Conservation (phyloP, 2,329 filamentous ascomycete genomes). For the Saccharata proteae region DNA sequence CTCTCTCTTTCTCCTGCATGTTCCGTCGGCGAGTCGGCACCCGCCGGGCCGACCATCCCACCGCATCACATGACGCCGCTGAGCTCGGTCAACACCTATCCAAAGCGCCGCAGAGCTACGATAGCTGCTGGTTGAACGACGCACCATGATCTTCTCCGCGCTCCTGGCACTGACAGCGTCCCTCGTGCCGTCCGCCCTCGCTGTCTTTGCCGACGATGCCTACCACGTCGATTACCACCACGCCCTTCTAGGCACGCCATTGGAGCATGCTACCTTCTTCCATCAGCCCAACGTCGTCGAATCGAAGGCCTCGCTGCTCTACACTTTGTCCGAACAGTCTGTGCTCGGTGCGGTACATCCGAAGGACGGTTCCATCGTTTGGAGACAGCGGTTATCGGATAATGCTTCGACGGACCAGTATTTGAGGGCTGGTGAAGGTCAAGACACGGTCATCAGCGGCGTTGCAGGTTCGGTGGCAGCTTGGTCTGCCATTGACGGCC, state of each 20-base stretch:
- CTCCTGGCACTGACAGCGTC: conserved; percentile 23
- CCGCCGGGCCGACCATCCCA: conserved; percentile 1
- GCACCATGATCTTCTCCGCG: conserved; percentile 26
- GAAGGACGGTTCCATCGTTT: conserved; percentile 69
- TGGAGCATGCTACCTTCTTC: conserved; percentile 82
- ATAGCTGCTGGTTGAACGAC: conserved; percentile 3
- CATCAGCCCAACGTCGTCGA: conserved; percentile 70
- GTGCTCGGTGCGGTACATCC: conserved; percentile 84
- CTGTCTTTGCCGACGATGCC: conserved; percentile 83
- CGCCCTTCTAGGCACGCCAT: conserved; percentile 72
- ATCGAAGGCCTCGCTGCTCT: conserved; percentile 80
- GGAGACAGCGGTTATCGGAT: conserved; percentile 64
- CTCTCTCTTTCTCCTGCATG: too few relatives aligned
- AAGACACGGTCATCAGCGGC: conserved; percentile 65
- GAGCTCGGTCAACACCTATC: conserved; percentile 2
- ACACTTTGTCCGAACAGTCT: conserved; percentile 75
- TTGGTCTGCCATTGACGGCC: conserved; percentile 76
- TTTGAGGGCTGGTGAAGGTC: conserved; percentile 64
- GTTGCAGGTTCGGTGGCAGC: conserved; percentile 57
- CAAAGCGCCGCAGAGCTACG: conserved; percentile 3
- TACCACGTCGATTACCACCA: conserved; percentile 89
- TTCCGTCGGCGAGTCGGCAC: too few relatives aligned
- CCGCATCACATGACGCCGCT: conserved; percentile 4
- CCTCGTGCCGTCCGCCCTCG: conserved; percentile 42
- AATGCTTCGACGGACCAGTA: conserved; percentile 23